Percentiles rank a stretch among this genome's conserved stretches.
phyloP scores from a whole-genome alignment of 2,329 filamentous ascomycete species.

The Aspergillus sp. region DNA sequence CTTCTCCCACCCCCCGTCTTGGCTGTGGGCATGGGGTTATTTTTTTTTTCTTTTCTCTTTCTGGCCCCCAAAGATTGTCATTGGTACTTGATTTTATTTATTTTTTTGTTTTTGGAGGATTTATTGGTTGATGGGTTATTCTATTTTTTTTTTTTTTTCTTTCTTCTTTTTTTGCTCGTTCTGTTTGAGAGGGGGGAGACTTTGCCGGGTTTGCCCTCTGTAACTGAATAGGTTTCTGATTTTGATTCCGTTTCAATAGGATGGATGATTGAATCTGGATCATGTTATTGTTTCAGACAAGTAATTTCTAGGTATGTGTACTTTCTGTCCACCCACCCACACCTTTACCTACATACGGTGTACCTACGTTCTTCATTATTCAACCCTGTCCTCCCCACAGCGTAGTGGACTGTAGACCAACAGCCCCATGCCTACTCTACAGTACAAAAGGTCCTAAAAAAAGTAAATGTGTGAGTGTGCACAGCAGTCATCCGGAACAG shows the following conservation, averaged over 20 bases:
- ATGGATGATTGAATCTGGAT: too few species aligned
- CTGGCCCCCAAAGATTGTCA: neutral
- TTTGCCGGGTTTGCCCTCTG: neutral
- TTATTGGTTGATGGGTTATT: neutral
- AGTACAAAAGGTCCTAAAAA: neutral
- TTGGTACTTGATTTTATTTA: neutral
- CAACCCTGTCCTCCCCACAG: too few species aligned
- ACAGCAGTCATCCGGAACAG: conserved; percentile 5
- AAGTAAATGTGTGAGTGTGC: neutral
- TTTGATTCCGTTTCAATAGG: neutral
- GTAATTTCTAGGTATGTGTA: too few species aligned
- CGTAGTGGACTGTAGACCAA: neutral
- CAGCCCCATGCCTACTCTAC: neutral
- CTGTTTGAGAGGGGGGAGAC: neutral
- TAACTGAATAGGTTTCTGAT: neutral
- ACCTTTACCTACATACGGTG: too few species aligned
- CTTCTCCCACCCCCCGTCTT: neutral
- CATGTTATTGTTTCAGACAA: too few species aligned
- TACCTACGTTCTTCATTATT: too few species aligned
- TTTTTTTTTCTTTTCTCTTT: neutral
- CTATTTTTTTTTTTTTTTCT: neutral
- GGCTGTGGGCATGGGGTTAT: conserved; percentile 4
- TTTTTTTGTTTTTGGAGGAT: neutral
- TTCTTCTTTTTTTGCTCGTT: neutral
- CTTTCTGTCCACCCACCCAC: too few species aligned